Percentiles rank a stretch among this genome's conserved stretches.
Evolutionary conservation across 306 rosid genomes (phyloP).

Genomic region (Prunus mira): DNA sequence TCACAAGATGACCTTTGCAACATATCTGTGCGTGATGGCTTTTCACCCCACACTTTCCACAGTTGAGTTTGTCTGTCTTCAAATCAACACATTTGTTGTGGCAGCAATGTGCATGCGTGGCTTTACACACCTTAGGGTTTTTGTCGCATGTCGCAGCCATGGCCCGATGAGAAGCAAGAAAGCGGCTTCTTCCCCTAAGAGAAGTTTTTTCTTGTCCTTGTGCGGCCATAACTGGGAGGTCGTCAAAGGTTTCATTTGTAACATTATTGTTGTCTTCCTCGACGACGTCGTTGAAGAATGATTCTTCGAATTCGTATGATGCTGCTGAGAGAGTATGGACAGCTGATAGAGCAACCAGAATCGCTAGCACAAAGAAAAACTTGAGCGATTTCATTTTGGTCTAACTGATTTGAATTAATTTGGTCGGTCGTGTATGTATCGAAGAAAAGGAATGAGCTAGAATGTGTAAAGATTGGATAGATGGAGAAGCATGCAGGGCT

Average conservation of each 20-base stretch:
- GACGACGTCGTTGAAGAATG: background rate
- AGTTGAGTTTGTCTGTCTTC: slow-evolving; percentile 33
- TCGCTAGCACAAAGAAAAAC: background rate
- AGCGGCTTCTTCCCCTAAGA: slow-evolving; percentile 25
- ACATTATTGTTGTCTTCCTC: background rate
- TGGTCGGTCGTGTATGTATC: too few species aligned
- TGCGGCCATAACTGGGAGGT: too few species aligned
- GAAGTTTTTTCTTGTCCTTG: background rate
- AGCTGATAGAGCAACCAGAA: background rate
- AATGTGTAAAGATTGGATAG: too few species aligned
- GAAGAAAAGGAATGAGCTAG: too few species aligned
- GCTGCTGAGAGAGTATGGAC: background rate
- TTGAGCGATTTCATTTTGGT: background rate
- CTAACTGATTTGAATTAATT: background rate
- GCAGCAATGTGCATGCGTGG: slow-evolving; percentile 39
- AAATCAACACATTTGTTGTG: slow-evolving; percentile 41
- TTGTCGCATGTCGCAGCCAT: slow-evolving; percentile 38
- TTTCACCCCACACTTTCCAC: slow-evolving; percentile 61
- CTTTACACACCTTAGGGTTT: slow-evolving; percentile 33
- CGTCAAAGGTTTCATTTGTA: too few species aligned
- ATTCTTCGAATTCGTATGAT: background rate
- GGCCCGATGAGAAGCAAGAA: slow-evolving; percentile 17
- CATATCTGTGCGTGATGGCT: slow-evolving; percentile 42
- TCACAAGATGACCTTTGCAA: slow-evolving; percentile 48
- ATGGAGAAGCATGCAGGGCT: background rate